Conservation (phyloP, 352 stramenopile genomes). For the Phytopythium montanum region DNA sequence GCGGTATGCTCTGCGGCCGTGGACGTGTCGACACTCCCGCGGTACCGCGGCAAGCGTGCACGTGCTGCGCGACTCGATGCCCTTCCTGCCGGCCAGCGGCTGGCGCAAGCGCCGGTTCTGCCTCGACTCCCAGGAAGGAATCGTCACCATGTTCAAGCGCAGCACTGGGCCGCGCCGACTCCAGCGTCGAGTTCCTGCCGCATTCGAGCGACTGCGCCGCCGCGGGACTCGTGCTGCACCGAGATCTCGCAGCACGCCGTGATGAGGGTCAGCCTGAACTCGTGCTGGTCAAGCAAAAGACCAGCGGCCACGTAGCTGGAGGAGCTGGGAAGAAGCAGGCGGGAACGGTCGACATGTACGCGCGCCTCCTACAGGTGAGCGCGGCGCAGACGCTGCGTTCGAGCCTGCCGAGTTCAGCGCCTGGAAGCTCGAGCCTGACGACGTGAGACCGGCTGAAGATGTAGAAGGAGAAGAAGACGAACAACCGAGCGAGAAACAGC, state of each 20-base stretch:
- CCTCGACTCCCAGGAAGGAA: constrained; percentile 65
- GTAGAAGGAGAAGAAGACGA: not conserved
- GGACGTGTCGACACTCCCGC: constrained; percentile 42
- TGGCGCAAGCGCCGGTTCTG: constrained; percentile 84
- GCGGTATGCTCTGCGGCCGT: constrained; percentile 5
- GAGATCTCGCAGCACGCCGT: constrained; percentile 53
- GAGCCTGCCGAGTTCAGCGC: not conserved
- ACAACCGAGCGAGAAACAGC: constrained; percentile 3
- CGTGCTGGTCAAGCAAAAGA: constrained; percentile 10
- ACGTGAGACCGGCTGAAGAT: not conserved
- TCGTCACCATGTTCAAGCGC: constrained; percentile 79
- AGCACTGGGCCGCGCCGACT: constrained; percentile 77
- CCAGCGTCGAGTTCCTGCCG: constrained; percentile 58
- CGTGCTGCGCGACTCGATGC: constrained; percentile 71
- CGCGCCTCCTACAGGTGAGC: constrained; percentile 8
- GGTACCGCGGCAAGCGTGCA: constrained; percentile 77
- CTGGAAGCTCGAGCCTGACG: not conserved
- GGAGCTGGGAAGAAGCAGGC: not conserved
- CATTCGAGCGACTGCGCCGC: constrained; percentile 26
- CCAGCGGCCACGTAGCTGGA: constrained; percentile 3
- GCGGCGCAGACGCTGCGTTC: constrained; percentile 1
- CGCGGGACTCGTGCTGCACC: constrained; percentile 55
- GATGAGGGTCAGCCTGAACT: constrained; percentile 63
- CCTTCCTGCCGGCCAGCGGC: constrained; percentile 60
- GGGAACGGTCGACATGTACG: constrained; percentile 8